phyloP scores from a whole-genome alignment of 208 protist genomes.

The Trypanosoma conorhini region DNA sequence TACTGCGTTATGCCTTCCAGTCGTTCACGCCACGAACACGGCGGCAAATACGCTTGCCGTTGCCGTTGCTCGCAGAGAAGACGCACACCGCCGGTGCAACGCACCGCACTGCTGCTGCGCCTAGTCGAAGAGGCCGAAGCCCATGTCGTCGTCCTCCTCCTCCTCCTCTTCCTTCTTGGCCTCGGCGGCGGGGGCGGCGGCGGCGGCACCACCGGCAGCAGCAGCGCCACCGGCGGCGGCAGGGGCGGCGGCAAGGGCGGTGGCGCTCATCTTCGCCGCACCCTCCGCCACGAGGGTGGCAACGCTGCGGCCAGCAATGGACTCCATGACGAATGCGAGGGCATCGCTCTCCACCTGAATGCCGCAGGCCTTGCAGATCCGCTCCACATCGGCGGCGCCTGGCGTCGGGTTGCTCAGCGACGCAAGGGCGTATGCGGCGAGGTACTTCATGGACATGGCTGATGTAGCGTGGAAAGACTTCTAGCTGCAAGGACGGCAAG shows the following conservation, averaged over 20 bases:
- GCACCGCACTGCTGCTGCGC: not conserved
- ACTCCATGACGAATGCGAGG: constrained; percentile 84
- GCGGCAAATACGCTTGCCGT: not conserved
- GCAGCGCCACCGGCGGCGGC: constrained; percentile 37
- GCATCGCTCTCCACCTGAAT: constrained; percentile 67
- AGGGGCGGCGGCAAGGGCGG: constrained; percentile 40
- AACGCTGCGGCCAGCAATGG: constrained; percentile 74
- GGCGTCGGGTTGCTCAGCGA: constrained; percentile 78
- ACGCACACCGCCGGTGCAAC: not conserved
- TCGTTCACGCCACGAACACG: not conserved
- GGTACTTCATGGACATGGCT: constrained; percentile 88
- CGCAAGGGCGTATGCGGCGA: constrained; percentile 92
- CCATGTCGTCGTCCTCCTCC: constrained; percentile 91
- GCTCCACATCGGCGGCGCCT: constrained; percentile 76
- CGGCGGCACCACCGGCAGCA: constrained; percentile 34
- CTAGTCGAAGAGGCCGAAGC: constrained; percentile 92
- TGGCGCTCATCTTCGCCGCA: constrained; percentile 75
- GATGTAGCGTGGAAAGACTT: constrained; percentile 11
- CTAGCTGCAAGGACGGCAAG: not conserved
- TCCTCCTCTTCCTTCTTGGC: constrained; percentile 70
- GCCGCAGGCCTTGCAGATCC: constrained; percentile 83
- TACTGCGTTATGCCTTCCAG: constrained; percentile 1
- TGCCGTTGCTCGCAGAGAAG: no score
- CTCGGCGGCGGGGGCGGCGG: constrained; percentile 36
- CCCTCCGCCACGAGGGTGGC: constrained; percentile 78